Percentiles rank a stretch among this genome's conserved stretches.
Conservation (phyloP, 2,329 filamentous ascomycete genomes). For the Talaromyces piceae region DNA sequence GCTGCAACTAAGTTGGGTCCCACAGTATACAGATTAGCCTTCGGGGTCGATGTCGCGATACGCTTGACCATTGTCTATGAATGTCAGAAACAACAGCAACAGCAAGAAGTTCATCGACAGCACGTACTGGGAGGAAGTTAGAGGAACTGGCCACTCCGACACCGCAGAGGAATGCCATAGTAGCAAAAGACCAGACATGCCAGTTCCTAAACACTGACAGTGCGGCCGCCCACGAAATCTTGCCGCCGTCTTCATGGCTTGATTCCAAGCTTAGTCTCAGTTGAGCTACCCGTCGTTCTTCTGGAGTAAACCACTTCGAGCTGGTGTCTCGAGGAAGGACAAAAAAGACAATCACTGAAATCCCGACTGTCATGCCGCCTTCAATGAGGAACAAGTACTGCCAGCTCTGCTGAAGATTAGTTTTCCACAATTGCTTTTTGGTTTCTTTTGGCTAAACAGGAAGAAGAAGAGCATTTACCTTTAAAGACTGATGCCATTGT, state of each 20-base stretch:
- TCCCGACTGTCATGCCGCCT: constrained; percentile 7
- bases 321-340: constrained; percentile 25
- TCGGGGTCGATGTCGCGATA: constrained; percentile 38
- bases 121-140: constrained; percentile 6
- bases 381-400: constrained; percentile 10
- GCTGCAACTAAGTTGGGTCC: constrained; percentile 44
- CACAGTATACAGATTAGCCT: constrained; percentile 45
- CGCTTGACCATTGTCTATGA: constrained; percentile 33
- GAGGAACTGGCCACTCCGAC: constrained; percentile 7
- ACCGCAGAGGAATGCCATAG: constrained; percentile 6
- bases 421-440: background rate
- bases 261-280: constrained; percentile 4
- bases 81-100: background rate
- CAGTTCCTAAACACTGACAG: background rate
- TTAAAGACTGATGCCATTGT: constrained; percentile 7
- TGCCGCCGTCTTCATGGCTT: background rate
- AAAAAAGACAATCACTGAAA: constrained; percentile 25
- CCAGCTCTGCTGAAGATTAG: constrained; percentile 4
- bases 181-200: constrained; percentile 6
- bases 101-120: background rate
- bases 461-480: background rate
- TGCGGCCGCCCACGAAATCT: constrained; percentile 3
- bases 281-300: constrained; percentile 16
- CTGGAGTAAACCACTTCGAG: constrained; percentile 33
- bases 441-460: background rate